phyloP scores from a whole-genome alignment of 2,329 filamentous ascomycete genomes.

The Emericellopsis atlantica region DNA sequence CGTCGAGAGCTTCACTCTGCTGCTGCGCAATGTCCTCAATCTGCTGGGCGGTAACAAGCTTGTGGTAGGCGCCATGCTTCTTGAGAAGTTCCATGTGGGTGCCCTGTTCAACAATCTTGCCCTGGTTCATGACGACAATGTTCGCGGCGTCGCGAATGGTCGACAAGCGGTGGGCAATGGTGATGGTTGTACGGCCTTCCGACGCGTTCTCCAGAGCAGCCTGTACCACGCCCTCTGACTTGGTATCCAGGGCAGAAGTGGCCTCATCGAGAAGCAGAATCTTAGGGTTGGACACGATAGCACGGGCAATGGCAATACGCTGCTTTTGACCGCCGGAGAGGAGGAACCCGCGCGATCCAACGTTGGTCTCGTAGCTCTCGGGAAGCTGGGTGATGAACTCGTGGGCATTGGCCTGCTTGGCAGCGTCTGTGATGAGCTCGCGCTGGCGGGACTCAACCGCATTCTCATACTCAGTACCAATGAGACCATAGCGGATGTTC shows the following conservation, averaged over 20 bases:
- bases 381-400: constrained; percentile 33
- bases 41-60: constrained; percentile 75
- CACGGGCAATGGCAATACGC: constrained; percentile 44
- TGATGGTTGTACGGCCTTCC: constrained; percentile 82
- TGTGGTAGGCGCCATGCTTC: constrained; percentile 61
- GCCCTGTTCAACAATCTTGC: constrained; percentile 84
- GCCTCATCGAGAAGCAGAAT: constrained; percentile 57
- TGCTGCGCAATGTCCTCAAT: background rate
- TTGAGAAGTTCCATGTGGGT: constrained; percentile 68
- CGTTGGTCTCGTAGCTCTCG: constrained; percentile 39
- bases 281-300: constrained; percentile 24
- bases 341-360: constrained; percentile 47
- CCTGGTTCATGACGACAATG: constrained; percentile 83
- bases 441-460: constrained; percentile 30
- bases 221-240: constrained; percentile 22
- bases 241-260: constrained; percentile 20
- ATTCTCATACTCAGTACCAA: constrained; percentile 65
- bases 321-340: constrained; percentile 56
- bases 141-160: constrained; percentile 93
- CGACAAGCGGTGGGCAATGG: constrained; percentile 88
- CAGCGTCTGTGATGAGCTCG: constrained; percentile 33
- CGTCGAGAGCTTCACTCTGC: background rate
- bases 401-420: constrained; percentile 29
- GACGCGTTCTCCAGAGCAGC: constrained; percentile 80
- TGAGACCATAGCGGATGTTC: constrained; percentile 83